phyloP scores from a whole-genome alignment of 768 basidiomycete genomes.

The Dendrothele bispora region DNA sequence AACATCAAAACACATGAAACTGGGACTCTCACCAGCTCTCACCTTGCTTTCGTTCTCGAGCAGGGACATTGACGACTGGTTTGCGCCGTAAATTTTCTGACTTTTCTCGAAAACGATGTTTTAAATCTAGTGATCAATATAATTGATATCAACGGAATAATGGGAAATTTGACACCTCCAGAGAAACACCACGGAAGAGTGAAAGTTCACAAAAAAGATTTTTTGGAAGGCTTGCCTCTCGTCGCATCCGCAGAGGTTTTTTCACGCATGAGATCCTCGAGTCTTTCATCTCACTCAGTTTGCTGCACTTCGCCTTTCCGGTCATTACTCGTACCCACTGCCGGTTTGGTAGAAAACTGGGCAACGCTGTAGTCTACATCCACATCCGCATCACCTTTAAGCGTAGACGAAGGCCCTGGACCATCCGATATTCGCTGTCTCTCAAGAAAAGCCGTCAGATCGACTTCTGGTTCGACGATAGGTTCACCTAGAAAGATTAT shows the following conservation, averaged over 20 bases:
- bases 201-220: not conserved
- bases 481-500: conserved; percentile 54
- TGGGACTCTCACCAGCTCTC: no score
- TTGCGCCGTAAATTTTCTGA: conserved; percentile 44
- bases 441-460: conserved; percentile 66
- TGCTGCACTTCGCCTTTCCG: conserved; percentile 63
- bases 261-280: conserved; percentile 67
- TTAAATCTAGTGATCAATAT: conserved; percentile 47
- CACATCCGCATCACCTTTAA: conserved; percentile 37
- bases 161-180: no score
- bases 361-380: conserved; percentile 60
- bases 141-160: not conserved
- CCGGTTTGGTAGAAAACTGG: conserved; percentile 21
- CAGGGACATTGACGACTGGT: conserved; percentile 23
- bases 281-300: conserved; percentile 66
- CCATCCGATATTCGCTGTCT: conserved; percentile 53
- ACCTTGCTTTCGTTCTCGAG: conserved; percentile 41
- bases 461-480: conserved; percentile 68
- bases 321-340: no score
- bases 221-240: conserved; percentile 50
- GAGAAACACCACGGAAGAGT: no score
- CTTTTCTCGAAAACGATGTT: conserved; percentile 57
- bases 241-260: conserved; percentile 75
- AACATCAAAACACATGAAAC: no score
- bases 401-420: conserved; percentile 19